phyloP scores from a whole-genome alignment of 2,329 filamentous ascomycete genomes.

The Aspergillus fijiensis region DNA sequence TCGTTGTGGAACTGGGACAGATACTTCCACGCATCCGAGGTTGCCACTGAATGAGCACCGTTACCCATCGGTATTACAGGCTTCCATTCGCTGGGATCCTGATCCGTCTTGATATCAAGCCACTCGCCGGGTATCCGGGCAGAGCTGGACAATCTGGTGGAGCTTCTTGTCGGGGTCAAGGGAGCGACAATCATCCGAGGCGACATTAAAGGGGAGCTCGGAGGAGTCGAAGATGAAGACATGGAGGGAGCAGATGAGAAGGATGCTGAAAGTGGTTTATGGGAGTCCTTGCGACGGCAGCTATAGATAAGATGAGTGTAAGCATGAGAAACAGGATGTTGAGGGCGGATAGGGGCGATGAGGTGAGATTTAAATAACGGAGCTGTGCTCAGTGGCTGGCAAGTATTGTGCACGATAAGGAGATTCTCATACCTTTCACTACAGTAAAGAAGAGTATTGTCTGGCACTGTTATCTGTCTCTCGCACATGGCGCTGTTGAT shows the following conservation, averaged over 20 bases:
- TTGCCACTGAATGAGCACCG: conserved; percentile 22
- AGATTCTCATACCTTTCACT: conserved; percentile 56
- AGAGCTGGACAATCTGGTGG: conserved; percentile 22
- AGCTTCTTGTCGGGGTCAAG: conserved; percentile 36
- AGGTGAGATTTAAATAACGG: conserved; percentile 14
- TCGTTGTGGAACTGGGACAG: conserved; percentile 45
- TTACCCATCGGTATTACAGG: conserved; percentile 39
- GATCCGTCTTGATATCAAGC: conserved; percentile 45
- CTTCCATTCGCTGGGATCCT: conserved; percentile 53
- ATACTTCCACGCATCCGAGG: conserved; percentile 46
- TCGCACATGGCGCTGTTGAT: conserved; percentile 60
- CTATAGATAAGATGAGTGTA: conserved; percentile 24
- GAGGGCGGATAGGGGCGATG: neutral
- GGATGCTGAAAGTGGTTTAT: conserved; percentile 46
- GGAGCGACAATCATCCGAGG: conserved; percentile 39
- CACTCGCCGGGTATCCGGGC: conserved; percentile 42
- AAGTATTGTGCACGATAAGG: conserved; percentile 17
- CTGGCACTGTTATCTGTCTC: conserved; percentile 63
- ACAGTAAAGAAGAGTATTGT: conserved; percentile 62
- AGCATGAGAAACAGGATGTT: conserved; percentile 8
- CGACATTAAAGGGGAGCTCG: conserved; percentile 37
- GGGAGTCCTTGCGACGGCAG: conserved; percentile 49
- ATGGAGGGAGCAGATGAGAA: conserved; percentile 32
- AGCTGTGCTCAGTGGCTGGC: conserved; percentile 7
- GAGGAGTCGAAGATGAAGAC: conserved; percentile 28